Base-by-base conservation (phyloP, 2,329 filamentous ascomycete species). In the Fusarium nurragi region DNA sequence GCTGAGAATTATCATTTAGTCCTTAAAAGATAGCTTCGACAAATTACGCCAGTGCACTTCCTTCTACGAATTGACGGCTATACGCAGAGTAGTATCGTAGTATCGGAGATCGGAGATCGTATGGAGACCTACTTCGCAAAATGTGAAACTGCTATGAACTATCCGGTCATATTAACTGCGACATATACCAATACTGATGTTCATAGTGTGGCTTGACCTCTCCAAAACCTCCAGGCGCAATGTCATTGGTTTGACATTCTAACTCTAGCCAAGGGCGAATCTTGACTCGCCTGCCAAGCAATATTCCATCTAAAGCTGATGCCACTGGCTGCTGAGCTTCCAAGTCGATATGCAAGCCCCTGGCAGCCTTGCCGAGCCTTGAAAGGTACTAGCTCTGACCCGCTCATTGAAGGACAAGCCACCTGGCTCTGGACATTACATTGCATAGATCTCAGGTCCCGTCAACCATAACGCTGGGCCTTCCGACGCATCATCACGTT, bases 361-460 rank as follows among this genome's bases (percentile, higher is more conserved):
- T 72, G 67, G 70, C 70, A 72, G 68, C 66, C 70, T 72, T 66
- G 54, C 53, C 40, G 45, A 57, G 57, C 53, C 67, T 70, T 37
- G 52, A 69, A 70, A 55, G 54, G 68, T 60, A 66, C 70, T 72
- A 72, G 68, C 54, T 57, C 59, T 58, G 65, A 53, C 62, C 63
- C 65, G 64, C 69, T 59, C 56, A 51, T 65, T 39, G 38, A 51
- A 51, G 54, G 65, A 68, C 68, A 66, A 69, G 67, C 67, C 67
- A 71, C 68, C 54, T 72, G 58, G 68, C 32, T 34, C 32, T 34
- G 32, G 32, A n/a, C 32, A 18, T 18, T 34, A 34, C 32, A 34
- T 18, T 34, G n/a, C 30, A n/a, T 34, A 72, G 70, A 71, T 68
- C 47, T 60, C 48, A 34, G 55, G 38, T 41, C 32, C 13, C 9